These are phyloP conservation scores for Thraustochytrium sp. DNA, from an alignment of 352 stramenopile genomes.

Conservation along the genomic window DNA sequence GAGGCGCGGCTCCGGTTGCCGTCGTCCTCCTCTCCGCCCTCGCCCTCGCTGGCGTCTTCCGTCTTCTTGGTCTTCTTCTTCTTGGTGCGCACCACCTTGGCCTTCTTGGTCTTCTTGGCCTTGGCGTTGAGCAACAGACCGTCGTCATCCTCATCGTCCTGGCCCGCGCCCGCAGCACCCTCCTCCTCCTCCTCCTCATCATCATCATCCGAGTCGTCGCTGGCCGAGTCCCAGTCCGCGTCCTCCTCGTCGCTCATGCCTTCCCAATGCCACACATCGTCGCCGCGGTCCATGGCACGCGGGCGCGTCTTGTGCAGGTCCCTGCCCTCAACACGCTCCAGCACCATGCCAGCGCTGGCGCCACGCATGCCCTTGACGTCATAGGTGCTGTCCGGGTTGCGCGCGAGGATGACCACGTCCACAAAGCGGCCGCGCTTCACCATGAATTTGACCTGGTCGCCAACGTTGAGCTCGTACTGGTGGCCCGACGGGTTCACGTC, in stretches of 20 bases:
- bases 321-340: constrained; percentile 23
- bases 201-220: background rate
- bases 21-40: constrained; percentile 2
- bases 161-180: background rate
- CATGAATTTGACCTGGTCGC: constrained; percentile 31
- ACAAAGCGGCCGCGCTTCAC: constrained; percentile 16
- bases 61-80: background rate
- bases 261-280: constrained; percentile 48
- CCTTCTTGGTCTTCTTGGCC: background rate
- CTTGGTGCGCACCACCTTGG: too few species aligned
- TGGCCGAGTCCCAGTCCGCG: constrained; percentile 31
- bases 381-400: constrained; percentile 11
- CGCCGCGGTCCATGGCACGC: background rate
- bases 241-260: constrained; percentile 43
- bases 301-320: constrained; percentile 24
- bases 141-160: too few species aligned
- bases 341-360: background rate
- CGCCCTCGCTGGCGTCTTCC: background rate
- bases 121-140: too few species aligned
- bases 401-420: background rate
- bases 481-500: constrained; percentile 2
- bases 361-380: constrained; percentile 8
- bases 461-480: constrained; percentile 1
- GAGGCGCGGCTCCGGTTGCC: background rate
- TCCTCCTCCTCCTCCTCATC: background rate